Conservation (phyloP, 1,139 yeast species). For the Magnusiomyces fungicola region DNA sequence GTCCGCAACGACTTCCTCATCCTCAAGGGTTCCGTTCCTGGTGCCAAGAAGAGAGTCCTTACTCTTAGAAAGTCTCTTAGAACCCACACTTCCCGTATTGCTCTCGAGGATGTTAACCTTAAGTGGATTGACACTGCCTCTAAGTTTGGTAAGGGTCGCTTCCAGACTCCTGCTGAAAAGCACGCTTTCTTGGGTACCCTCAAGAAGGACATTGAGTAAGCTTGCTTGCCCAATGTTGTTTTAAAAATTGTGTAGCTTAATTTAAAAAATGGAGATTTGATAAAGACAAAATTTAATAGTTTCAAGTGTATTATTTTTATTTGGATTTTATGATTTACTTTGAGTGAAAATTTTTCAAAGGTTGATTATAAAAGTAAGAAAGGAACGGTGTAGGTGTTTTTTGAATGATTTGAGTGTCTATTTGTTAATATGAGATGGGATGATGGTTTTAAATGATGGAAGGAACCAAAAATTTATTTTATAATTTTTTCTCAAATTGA, state of each 20-base stretch:
- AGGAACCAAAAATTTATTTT: no score
- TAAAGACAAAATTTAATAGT: not conserved
- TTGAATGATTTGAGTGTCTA: no score
- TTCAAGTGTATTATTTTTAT: no score
- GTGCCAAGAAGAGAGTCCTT: slow-evolving; percentile 98
- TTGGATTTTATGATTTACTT: no score
- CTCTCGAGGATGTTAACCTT: slow-evolving; percentile 91
- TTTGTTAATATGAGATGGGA: no score
- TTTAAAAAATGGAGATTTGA: not conserved
- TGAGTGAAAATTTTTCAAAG: no score
- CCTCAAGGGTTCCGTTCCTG: slow-evolving; percentile 99
- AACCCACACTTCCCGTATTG: slow-evolving; percentile 97
- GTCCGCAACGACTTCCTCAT: slow-evolving; percentile 96
- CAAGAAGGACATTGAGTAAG: slow-evolving; percentile 70
- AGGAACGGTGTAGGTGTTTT: no score
- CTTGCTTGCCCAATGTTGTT: not conserved
- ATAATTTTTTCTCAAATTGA: no score
- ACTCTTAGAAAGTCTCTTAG: slow-evolving; percentile 98
- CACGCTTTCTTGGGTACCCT: slow-evolving; percentile 99
- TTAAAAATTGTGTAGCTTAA: not conserved
- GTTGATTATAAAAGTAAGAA: no score
- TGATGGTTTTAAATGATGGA: no score
- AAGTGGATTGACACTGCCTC: slow-evolving; percentile 99
- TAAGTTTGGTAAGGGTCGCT: slow-evolving; percentile 99
- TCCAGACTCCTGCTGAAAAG: slow-evolving; percentile 99